Evolutionary conservation across 176 grass and related monocot species (phyloP).

Genomic region (Aechmea fasciata): DNA sequence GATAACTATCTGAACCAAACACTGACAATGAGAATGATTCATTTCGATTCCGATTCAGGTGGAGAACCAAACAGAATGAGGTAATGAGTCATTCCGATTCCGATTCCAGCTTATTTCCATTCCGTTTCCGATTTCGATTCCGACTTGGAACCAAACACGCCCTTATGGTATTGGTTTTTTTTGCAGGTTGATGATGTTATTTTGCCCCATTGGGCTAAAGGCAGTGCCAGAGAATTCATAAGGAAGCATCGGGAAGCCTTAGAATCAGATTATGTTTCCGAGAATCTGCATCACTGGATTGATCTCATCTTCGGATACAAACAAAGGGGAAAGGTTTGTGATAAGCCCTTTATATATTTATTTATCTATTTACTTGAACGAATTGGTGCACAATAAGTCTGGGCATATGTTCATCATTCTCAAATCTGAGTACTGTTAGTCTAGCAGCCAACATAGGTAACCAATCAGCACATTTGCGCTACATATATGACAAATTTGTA

Average conservation of each 20-base stretch:
- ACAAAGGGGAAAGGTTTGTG: slow-evolving; percentile 86
- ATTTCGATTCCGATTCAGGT: too few species aligned
- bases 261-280: slow-evolving; percentile 95
- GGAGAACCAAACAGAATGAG: too few species aligned
- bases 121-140: too few species aligned
- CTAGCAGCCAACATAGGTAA: too few species aligned
- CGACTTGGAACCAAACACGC: too few species aligned
- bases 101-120: too few species aligned
- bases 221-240: slow-evolving; percentile 85
- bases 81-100: too few species aligned
- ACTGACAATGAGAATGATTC: too few species aligned
- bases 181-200: slow-evolving; percentile 78
- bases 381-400: neutral
- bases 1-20: too few species aligned
- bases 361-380: neutral
- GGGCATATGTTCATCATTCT: neutral
- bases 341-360: neutral
- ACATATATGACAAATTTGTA: neutral
- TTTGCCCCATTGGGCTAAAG: slow-evolving; percentile 94
- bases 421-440: too few species aligned
- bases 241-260: slow-evolving; percentile 91
- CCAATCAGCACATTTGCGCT: neutral
- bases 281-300: slow-evolving; percentile 98
- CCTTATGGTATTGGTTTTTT: slow-evolving; percentile 22
- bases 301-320: slow-evolving; percentile 98